Percentiles rank a stretch among this genome's conserved stretches.
Evolutionary conservation across 108 stramenopile genomes (phyloP).

Genomic region (Cyclostephanos tholiformis): DNA sequence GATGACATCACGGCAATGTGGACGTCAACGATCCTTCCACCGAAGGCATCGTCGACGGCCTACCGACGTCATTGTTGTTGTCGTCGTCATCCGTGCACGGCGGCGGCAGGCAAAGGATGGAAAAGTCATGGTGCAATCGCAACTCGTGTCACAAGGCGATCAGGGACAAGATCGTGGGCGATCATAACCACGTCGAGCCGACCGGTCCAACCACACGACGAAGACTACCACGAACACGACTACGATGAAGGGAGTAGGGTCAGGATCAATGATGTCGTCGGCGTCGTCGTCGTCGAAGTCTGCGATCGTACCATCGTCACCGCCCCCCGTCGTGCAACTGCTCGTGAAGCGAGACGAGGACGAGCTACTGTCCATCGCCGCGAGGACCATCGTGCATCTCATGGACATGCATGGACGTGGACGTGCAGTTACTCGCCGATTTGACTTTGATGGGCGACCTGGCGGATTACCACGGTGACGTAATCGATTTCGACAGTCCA

Average conservation of each 20-base stretch:
- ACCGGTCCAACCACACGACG: slow-evolving; percentile 83
- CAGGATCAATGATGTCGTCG: neutral
- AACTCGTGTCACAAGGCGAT: slow-evolving; percentile 62
- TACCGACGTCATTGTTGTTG: no score
- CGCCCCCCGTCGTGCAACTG: slow-evolving; percentile 63
- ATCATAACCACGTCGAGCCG: slow-evolving; percentile 75
- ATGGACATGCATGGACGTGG: slow-evolving; percentile 41
- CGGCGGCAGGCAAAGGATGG: slow-evolving; percentile 52
- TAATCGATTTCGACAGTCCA: slow-evolving; percentile 51
- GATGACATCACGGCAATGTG: no score
- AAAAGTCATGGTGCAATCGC: slow-evolving; percentile 83
- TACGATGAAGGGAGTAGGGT: slow-evolving; percentile 7
- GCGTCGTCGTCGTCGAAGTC: neutral
- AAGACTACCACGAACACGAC: no score
- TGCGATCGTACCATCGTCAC: slow-evolving; percentile 6
- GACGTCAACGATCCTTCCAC: no score
- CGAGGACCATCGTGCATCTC: slow-evolving; percentile 62
- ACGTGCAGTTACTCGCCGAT: slow-evolving; percentile 64
- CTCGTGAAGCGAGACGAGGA: slow-evolving; percentile 73
- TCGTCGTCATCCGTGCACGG: neutral
- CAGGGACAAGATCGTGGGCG: slow-evolving; percentile 71
- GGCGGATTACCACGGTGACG: slow-evolving; percentile 46
- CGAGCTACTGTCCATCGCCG: slow-evolving; percentile 50
- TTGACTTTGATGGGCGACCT: slow-evolving; percentile 64
- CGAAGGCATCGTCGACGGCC: no score